Conservation (phyloP, 345 rosid genomes). For the Gynandropsis gynandra region DNA sequence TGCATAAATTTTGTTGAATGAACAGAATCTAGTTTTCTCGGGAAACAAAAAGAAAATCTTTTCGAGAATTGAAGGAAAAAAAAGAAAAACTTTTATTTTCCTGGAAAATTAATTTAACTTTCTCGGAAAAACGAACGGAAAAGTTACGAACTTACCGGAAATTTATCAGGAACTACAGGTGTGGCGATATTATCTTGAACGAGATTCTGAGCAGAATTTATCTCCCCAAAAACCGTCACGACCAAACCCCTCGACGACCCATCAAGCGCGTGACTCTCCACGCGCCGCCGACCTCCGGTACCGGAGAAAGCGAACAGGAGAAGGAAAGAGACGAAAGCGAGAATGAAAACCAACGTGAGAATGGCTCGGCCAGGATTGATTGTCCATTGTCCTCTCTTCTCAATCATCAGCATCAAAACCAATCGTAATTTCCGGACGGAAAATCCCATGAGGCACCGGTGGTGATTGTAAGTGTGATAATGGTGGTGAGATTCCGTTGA, state of each 20-base stretch:
- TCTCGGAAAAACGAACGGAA: too few species aligned
- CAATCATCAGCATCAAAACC: slow-evolving; percentile 37
- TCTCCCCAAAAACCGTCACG: slow-evolving; percentile 18
- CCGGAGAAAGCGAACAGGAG: slow-evolving; percentile 36
- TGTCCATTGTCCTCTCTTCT: slow-evolving; percentile 38
- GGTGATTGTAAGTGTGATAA: not conserved
- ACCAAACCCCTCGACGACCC: slow-evolving; percentile 24
- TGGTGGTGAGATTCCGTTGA: slow-evolving; percentile 22
- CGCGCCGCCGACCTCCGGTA: slow-evolving; percentile 6
- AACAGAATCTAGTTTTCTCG: slow-evolving; percentile 6
- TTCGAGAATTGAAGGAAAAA: not conserved
- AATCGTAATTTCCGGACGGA: slow-evolving; percentile 21
- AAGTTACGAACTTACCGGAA: slow-evolving; percentile 25
- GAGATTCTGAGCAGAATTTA: slow-evolving; percentile 35
- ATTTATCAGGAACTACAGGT: slow-evolving; percentile 37
- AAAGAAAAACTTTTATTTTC: too few species aligned
- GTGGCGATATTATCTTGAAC: slow-evolving; percentile 24
- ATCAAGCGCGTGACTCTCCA: slow-evolving; percentile 22
- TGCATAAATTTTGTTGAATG: too few species aligned
- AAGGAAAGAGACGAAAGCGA: slow-evolving; percentile 45
- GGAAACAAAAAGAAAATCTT: slow-evolving; percentile 18
- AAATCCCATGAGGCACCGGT: slow-evolving; percentile 8
- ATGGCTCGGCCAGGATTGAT: slow-evolving; percentile 35
- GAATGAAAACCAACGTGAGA: too few species aligned
- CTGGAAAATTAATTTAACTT: too few species aligned